These are phyloP conservation scores for Fragilaria crotonensis DNA, from an alignment of 108 stramenopile species.

Conservation along the genomic window DNA sequence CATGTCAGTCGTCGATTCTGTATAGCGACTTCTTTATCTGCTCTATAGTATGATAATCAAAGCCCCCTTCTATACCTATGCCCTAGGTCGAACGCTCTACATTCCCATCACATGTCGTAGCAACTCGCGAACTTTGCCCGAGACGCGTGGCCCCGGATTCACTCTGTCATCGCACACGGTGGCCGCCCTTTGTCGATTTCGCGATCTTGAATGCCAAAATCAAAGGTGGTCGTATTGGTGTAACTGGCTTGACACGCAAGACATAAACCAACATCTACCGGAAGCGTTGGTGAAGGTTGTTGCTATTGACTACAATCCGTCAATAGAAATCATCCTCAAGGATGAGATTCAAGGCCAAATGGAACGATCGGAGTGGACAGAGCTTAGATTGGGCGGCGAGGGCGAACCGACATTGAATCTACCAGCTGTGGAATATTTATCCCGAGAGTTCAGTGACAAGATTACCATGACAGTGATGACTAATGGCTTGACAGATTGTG, in stretches of 20 bases:
- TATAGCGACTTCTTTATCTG: no score
- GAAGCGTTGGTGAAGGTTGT: not conserved
- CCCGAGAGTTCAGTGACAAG: not conserved
- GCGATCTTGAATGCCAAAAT: conserved; percentile 29
- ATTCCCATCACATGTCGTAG: conserved; percentile 60
- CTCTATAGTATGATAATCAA: no score
- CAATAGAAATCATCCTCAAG: no score
- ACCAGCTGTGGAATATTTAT: conserved; percentile 35
- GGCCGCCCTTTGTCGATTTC: conserved; percentile 36
- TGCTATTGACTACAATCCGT: no score
- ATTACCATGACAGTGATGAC: conserved; percentile 32
- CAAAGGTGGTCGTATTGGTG: conserved; percentile 14
- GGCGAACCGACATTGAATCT: conserved; percentile 68
- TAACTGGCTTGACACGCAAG: conserved; percentile 11
- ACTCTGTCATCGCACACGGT: conserved; percentile 36
- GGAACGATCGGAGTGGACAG: no score
- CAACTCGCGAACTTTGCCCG: conserved; percentile 50
- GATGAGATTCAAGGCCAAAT: no score
- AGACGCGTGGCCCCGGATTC: conserved; percentile 58
- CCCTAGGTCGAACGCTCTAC: conserved; percentile 55
- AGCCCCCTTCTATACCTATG: no score
- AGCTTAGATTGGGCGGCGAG: no score
- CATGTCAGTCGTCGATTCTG: no score
- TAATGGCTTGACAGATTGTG: conserved; percentile 28
- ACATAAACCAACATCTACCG: conserved; percentile 9